Percentiles rank a stretch among this genome's conserved stretches.
phyloP scores from a whole-genome alignment of 257 asterid genomes.

The Jacaranda mimosifolia region DNA sequence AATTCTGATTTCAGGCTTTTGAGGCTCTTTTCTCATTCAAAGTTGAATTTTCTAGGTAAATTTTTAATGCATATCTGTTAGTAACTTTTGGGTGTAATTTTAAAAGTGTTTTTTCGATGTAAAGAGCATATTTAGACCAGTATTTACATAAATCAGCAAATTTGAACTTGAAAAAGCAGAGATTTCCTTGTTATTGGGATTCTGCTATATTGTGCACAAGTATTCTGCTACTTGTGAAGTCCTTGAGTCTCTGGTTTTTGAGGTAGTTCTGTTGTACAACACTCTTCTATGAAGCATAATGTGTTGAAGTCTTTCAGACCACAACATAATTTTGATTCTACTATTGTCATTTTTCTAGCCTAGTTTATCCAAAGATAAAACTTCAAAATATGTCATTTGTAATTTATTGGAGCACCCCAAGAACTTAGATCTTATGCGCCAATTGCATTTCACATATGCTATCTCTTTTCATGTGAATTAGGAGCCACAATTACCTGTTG shows the following conservation, averaged over 20 bases:
- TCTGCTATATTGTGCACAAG: too few relatives aligned
- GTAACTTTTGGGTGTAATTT: too few relatives aligned
- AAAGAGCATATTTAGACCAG: too few relatives aligned
- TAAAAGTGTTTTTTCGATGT: too few relatives aligned
- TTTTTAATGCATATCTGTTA: too few relatives aligned
- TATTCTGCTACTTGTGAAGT: slow-evolving; percentile 52
- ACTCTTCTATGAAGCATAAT: slow-evolving; percentile 28
- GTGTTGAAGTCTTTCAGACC: slow-evolving; percentile 29
- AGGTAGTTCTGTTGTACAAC: slow-evolving; percentile 23
- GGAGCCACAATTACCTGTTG: slow-evolving; percentile 13
- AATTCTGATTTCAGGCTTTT: too few relatives aligned
- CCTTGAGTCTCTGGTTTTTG: slow-evolving; percentile 42
- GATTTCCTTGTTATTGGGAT: too few relatives aligned
- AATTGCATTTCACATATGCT: slow-evolving; percentile 26
- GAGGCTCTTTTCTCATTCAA: too few relatives aligned
- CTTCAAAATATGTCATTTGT: slow-evolving; percentile 7
- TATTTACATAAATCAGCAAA: too few relatives aligned
- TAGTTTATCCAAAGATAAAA: slow-evolving; percentile 14
- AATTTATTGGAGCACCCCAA: slow-evolving; percentile 13
- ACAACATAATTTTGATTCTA: slow-evolving; percentile 21
- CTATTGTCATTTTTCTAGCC: slow-evolving; percentile 15
- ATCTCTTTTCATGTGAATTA: slow-evolving; percentile 15
- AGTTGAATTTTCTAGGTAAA: too few relatives aligned
- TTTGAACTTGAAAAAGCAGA: too few relatives aligned
- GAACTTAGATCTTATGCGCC: slow-evolving; percentile 12